Evolutionary conservation across 2,329 filamentous ascomycete species (phyloP).

Genomic region (Alternaria triticimaculans): DNA sequence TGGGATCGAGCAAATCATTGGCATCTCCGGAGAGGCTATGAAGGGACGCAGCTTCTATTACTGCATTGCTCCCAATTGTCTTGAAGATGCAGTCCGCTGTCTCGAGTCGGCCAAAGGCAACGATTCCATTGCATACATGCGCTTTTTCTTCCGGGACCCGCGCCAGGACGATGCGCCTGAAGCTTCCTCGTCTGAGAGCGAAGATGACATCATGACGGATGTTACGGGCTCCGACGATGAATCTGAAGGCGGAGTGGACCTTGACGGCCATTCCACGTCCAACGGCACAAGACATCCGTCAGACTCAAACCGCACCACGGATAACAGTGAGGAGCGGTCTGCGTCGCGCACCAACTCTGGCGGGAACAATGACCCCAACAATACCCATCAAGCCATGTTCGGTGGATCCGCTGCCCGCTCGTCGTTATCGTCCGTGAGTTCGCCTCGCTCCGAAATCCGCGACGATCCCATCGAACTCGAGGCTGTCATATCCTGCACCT

Average conservation of each 20-base stretch:
- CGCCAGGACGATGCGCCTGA: constrained; percentile 56
- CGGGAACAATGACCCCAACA: constrained; percentile 51
- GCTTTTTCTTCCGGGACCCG: constrained; percentile 84
- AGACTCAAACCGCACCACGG: constrained; percentile 22
- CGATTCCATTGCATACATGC: constrained; percentile 87
- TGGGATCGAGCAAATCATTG: constrained; percentile 76
- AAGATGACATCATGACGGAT: constrained; percentile 57
- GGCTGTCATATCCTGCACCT: constrained; percentile 90
- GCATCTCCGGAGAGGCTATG: constrained; percentile 72
- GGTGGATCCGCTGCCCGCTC: constrained; percentile 38
- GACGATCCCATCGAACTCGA: constrained; percentile 72
- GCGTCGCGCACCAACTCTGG: constrained; percentile 54
- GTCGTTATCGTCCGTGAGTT: constrained; percentile 36
- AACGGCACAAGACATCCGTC: constrained; percentile 25
- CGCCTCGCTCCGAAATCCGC: constrained; percentile 31
- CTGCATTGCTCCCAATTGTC: constrained; percentile 79
- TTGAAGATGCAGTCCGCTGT: constrained; percentile 77
- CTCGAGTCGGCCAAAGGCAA: constrained; percentile 87
- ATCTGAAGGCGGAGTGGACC: constrained; percentile 54
- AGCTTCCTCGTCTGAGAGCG: constrained; percentile 54
- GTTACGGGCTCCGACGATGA: constrained; percentile 57
- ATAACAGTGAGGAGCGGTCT: constrained; percentile 25
- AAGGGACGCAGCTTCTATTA: constrained; percentile 84
- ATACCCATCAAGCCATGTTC: constrained; percentile 39
- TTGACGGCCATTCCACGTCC: constrained; percentile 42